Percentiles rank a stretch among this genome's conserved stretches.
Conservation (phyloP, 257 asterid species). For the Cynanchum wilfordii region DNA sequence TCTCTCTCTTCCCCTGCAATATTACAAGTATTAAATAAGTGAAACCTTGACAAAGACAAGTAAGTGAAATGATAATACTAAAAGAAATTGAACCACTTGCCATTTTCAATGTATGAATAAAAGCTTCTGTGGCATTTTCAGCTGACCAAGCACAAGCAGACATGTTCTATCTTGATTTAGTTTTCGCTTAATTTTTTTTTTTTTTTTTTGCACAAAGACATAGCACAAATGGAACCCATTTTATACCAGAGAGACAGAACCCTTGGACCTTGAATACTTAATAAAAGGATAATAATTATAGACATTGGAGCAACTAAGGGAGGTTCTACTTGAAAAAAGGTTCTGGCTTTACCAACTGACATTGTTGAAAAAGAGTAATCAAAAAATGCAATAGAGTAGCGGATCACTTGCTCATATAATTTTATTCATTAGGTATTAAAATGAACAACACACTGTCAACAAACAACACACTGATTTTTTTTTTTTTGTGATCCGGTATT, state of each 20-base stretch:
- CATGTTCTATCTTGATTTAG: constrained; percentile 7
- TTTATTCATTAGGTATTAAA: background rate
- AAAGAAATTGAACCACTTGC: constrained; percentile 4
- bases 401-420: constrained; percentile 3
- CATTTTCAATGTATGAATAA: constrained; percentile 23
- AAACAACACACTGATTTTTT: no score
- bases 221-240: background rate
- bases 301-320: constrained; percentile 18
- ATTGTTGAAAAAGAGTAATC: background rate
- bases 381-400: background rate
- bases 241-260: background rate
- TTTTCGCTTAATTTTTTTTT: background rate
- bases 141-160: constrained; percentile 27
- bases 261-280: background rate
- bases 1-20: constrained; percentile 22
- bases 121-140: constrained; percentile 31
- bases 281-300: background rate
- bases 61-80: background rate
- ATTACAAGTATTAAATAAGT: background rate
- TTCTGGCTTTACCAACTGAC: constrained; percentile 15
- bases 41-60: background rate
- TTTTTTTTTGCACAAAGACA: background rate
- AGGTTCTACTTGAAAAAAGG: constrained; percentile 12
- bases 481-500: no score
- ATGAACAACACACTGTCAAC: no score